Base-by-base conservation (phyloP, 495 filamentous ascomycete species). In the Darksidea phi region DNA sequence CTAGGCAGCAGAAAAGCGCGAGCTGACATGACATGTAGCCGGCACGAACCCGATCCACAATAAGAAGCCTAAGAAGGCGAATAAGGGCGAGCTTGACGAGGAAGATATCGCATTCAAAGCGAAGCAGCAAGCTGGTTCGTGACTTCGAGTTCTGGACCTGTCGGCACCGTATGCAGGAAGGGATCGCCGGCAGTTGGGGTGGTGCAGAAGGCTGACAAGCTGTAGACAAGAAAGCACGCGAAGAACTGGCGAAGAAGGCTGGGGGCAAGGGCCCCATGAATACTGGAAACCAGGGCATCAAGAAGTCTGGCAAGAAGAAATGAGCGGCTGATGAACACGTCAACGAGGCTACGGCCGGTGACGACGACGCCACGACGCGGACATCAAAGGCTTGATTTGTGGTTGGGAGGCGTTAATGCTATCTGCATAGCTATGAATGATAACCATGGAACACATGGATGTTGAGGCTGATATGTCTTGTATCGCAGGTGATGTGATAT, bases 21-120 rank as follows among this genome's bases (percentile, higher is more conserved):
- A 69, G 68, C 51, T 71, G 36, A n/a, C 62, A 4, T n/a, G 12
- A 1, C 15, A 15, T 13, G 36, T 59, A 74, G 71, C 70, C 46
- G 73, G 73, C 21, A 75, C 73, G n/a, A 74, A 75, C 54, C 72
- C 73, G 1, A 70, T 74, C 57, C 72, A 74, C 71, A 74, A 74
- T 70, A 74, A 76, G 62, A 73, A 74, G 71, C 66, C 69, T 28
- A 74, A 74, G 66, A 74, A 74, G 70, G 20, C 51, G 48, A 48
- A 41, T 28, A 64, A 64, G 52, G 61, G n/a, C n/a, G n/a, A 64
- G 50, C 50, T 66, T 46, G 73, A 76, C 43, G 73, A 76, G 58
- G 72, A 74, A 21, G 72, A 75, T 38, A 57, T 69, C 45, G 72
- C 71, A 11, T 73, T 67, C 73, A 71, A 74, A 62, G 47, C 49